These are phyloP conservation scores for Phytophthora hybrid DNA, from an alignment of 352 stramenopile genomes.

Conservation along the genomic window DNA sequence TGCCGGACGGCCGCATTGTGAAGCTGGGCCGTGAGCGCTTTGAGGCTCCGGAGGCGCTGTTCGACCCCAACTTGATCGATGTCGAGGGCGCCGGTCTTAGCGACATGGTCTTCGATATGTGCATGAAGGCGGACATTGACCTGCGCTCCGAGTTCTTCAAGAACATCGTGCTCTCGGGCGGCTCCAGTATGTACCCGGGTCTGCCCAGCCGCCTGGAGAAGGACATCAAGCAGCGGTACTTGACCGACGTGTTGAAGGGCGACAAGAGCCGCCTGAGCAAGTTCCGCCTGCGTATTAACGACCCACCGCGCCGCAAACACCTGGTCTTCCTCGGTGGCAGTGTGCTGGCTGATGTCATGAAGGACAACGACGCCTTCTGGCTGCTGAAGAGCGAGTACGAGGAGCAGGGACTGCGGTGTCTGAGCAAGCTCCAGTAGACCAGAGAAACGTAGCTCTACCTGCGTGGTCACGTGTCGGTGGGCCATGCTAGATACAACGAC, in stretches of 20 bases:
- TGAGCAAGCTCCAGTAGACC: constrained; percentile 77
- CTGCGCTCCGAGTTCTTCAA: constrained; percentile 97
- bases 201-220: constrained; percentile 94
- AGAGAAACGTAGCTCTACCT: constrained; percentile 21
- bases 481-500: constrained; percentile 14
- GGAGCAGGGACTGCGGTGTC: constrained; percentile 91
- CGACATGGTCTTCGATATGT: constrained; percentile 98
- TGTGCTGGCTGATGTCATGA: constrained; percentile 95
- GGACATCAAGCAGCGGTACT: constrained; percentile 76
- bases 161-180: constrained; percentile 96
- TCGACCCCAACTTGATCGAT: constrained; percentile 97
- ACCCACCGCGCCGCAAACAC: constrained; percentile 96
- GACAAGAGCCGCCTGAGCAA: constrained; percentile 92
- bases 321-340: constrained; percentile 95
- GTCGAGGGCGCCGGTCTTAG: constrained; percentile 96
- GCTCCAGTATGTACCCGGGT: constrained; percentile 97
- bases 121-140: constrained; percentile 97
- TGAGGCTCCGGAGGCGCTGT: constrained; percentile 96
- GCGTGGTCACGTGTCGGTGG: constrained; percentile 19
- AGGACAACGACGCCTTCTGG: constrained; percentile 95
- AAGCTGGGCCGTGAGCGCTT: constrained; percentile 96
- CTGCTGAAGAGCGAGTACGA: constrained; percentile 95
- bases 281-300: constrained; percentile 96
- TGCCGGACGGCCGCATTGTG: constrained; percentile 98
- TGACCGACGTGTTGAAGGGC: constrained; percentile 88